Conservation (phyloP, 768 basidiomycete genomes). For the Pulveroboletus ravenelii region DNA sequence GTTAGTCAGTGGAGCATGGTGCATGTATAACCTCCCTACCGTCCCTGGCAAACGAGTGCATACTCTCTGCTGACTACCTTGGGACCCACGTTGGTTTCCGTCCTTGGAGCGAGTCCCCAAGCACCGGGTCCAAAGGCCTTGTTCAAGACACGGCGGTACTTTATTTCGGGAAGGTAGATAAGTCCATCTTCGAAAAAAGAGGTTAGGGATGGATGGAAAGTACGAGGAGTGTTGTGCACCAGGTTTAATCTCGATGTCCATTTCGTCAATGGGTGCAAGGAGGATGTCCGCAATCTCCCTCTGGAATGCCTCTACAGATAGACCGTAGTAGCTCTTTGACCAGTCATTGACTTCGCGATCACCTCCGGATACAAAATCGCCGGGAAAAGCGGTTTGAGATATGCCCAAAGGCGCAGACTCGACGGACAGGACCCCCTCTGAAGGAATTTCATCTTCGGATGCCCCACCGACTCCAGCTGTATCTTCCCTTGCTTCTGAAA, state of each 20-base stretch:
- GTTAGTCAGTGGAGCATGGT: not conserved
- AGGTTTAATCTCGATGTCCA: constrained; percentile 91
- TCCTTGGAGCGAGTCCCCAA: constrained; percentile 93
- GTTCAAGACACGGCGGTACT: constrained; percentile 89
- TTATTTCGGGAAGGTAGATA: constrained; percentile 94
- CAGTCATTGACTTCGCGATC: constrained; percentile 56
- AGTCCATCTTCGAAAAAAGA: constrained; percentile 64
- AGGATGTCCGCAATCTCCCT: constrained; percentile 70
- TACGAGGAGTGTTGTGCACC: constrained; percentile 42
- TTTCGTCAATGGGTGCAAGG: constrained; percentile 65
- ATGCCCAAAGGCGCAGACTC: constrained; percentile 9
- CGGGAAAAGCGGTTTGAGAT: constrained; percentile 24
- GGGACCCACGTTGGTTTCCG: constrained; percentile 85
- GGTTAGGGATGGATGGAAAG: not conserved
- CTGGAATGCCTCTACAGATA: constrained; percentile 72
- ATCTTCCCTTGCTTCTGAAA: constrained; percentile 18
- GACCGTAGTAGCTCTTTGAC: constrained; percentile 82
- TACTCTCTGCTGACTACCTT: constrained; percentile 91
- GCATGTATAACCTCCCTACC: constrained; percentile 43
- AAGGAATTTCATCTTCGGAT: constrained; percentile 11
- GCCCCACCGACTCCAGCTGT: constrained; percentile 14
- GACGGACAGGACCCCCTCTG: constrained; percentile 9
- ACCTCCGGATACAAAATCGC: constrained; percentile 23
- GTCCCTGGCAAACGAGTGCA: constrained; percentile 86
- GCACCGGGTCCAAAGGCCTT: constrained; percentile 93